These are phyloP conservation scores for Chlorophyllum brunneum DNA, from an alignment of 768 basidiomycete species.

Conservation along the genomic window DNA sequence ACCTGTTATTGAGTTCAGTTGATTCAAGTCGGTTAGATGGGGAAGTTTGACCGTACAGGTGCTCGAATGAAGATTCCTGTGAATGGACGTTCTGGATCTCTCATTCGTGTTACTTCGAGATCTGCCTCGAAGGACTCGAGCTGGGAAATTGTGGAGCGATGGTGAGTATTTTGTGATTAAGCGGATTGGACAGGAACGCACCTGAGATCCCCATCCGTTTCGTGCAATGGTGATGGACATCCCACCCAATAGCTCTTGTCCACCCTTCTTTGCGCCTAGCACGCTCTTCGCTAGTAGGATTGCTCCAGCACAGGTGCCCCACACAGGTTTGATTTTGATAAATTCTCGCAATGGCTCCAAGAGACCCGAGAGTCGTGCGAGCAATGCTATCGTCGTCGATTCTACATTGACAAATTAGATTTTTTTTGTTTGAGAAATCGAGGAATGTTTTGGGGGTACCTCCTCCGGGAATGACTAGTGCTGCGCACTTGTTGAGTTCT, in stretches of 20 bases:
- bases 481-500: slow-evolving; percentile 77
- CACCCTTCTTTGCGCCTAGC: slow-evolving; percentile 78
- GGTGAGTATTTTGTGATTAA: not conserved
- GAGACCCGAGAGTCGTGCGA: slow-evolving; percentile 70
- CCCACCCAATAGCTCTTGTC: slow-evolving; percentile 82
- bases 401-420: slow-evolving; percentile 40
- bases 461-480: slow-evolving; percentile 92
- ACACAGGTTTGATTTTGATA: slow-evolving; percentile 69
- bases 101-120: slow-evolving; percentile 60
- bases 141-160: slow-evolving; percentile 33
- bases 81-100: slow-evolving; percentile 58
- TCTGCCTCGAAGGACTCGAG: slow-evolving; percentile 89
- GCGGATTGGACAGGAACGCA: slow-evolving; percentile 29
- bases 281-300: slow-evolving; percentile 78
- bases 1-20: too few relatives aligned
- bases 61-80: slow-evolving; percentile 92
- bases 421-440: not conserved
- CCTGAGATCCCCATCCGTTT: slow-evolving; percentile 95
- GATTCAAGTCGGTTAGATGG: not conserved
- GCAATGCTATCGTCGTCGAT: slow-evolving; percentile 86
- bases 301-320: slow-evolving; percentile 97
- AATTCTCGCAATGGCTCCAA: slow-evolving; percentile 78
- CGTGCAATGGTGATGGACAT: slow-evolving; percentile 77
- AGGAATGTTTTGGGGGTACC: slow-evolving; percentile 32
- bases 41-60: slow-evolving; percentile 50